Base-by-base conservation (phyloP, 2,329 filamentous ascomycete species). In the Penicillium sp. region DNA sequence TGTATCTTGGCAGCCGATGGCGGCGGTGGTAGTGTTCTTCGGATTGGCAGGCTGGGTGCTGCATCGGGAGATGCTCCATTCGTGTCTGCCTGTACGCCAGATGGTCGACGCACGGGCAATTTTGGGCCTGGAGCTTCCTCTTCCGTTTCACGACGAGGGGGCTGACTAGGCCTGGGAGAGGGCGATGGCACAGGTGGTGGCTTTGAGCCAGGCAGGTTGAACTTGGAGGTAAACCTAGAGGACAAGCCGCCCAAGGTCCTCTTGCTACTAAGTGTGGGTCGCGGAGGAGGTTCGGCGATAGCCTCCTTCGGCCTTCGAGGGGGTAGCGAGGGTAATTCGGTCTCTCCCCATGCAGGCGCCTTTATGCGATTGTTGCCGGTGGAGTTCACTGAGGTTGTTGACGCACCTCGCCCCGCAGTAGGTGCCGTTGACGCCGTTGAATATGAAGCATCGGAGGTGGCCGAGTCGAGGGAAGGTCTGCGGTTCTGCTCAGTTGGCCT, bases 331-430 rank as follows among this genome's bases (percentile, higher is more conserved):
- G 84, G 84, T 9, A 86, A 69, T 36, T 78, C 76, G 13, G 77
- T 69, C 46, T 83, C 79, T 56, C 83, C 82, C 71, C 80, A 87
- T 44, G 79, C 79, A 9, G 85, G 84, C 5, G 84, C 81, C 62
- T 79, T 78, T 45, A 82, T 71, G 42, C 75, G 71, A 54, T 71
- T 69, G 22, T 69, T 61, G 36, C 63, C 58, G 52, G 34, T 52
- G 9, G 68, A 61, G 21, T 70, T 62, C 24, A 68, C 47, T 54
- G 67, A 69, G 31, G 68, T 65, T 34, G 64, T 68, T 53, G 67
- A 67, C 45, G 71, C 70, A n/a, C 65, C 70, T 49, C 71, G 70
- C 34, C 71, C 76, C 22, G 76, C 73, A 47, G 75, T 76, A 36
- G 75, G 49, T 34, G 63, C 57, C 1, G 77, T 76, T 43, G 75